Conservation (phyloP, 495 filamentous ascomycete genomes). For the Aspergillus mulundensis region DNA sequence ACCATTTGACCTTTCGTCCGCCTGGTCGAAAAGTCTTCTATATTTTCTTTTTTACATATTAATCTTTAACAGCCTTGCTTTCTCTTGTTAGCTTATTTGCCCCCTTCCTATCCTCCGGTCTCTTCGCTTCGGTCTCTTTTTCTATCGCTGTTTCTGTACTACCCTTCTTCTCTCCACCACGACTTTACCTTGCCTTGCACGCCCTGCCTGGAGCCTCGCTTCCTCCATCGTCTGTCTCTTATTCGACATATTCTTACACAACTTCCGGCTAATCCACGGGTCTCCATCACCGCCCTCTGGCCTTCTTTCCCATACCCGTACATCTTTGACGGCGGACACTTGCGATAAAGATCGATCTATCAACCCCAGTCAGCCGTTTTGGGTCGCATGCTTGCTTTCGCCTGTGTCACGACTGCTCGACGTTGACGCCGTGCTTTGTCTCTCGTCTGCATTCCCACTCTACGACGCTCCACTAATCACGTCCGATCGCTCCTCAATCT, state of each 20-base stretch:
- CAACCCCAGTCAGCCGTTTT: conserved; percentile 16
- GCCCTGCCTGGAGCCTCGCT: conserved; percentile 2
- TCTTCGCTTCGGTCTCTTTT: conserved; percentile 5
- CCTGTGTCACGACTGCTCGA: conserved; percentile 44
- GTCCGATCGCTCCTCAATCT: conserved; percentile 26
- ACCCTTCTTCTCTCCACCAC: conserved; percentile 6
- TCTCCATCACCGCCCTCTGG: conserved; percentile 10
- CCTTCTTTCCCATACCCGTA: conserved; percentile 1
- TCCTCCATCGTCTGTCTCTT: conserved; percentile 12
- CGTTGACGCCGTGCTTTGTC: conserved; percentile 42
- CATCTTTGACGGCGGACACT: conserved; percentile 8
- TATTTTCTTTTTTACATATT: conserved; percentile 14
- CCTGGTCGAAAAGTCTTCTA: conserved; percentile 10
- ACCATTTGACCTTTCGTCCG: conserved; percentile 1
- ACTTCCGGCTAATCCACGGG: neutral
- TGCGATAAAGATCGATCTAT: conserved; percentile 17
- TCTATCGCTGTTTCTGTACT: conserved; percentile 11
- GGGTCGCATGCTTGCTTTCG: conserved; percentile 39
- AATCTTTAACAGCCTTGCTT: conserved; percentile 12
- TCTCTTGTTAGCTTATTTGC: neutral
- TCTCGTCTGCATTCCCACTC: conserved; percentile 40
- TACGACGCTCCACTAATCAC: conserved; percentile 38
- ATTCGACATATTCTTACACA: conserved; percentile 17
- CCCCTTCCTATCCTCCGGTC: neutral
- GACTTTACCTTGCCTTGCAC: conserved; percentile 2